phyloP scores from a whole-genome alignment of 352 stramenopile genomes.

The Aphanomyces invadans region DNA sequence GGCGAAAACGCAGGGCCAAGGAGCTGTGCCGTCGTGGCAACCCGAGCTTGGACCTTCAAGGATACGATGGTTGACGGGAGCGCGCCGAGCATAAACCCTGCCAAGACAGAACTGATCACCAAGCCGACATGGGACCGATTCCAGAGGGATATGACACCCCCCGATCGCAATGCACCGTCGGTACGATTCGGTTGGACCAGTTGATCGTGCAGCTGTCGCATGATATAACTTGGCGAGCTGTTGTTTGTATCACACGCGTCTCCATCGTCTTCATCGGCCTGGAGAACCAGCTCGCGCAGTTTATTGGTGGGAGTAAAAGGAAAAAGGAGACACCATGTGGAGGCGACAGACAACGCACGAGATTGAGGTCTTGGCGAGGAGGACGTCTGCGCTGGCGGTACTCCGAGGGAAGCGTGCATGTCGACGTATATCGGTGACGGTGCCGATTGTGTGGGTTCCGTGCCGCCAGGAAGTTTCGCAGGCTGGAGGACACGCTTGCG shows the following conservation, averaged over 20 bases:
- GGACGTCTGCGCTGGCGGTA: neutral
- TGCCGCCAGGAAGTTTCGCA: neutral
- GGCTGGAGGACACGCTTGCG: neutral
- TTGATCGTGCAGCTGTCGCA: slow-evolving; percentile 6
- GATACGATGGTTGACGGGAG: slow-evolving; percentile 6
- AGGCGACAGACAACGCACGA: neutral
- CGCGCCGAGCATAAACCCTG: slow-evolving; percentile 15
- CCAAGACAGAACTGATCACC: neutral
- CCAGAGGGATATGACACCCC: slow-evolving; percentile 3
- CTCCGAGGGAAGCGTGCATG: slow-evolving; percentile 3
- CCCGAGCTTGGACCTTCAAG: neutral
- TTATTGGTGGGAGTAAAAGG: neutral
- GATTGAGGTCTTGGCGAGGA: neutral
- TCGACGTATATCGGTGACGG: slow-evolving; percentile 20
- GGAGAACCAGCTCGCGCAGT: neutral
- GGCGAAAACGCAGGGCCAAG: slow-evolving; percentile 5
- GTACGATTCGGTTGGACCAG: slow-evolving; percentile 1
- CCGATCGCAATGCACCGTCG: slow-evolving; percentile 3
- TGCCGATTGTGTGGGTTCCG: neutral
- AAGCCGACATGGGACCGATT: neutral
- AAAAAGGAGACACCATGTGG: neutral
- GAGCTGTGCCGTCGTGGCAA: neutral
- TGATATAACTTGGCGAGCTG: neutral
- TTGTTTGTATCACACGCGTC: neutral
- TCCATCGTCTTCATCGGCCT: neutral